These are phyloP conservation scores for Microstegium vimineum DNA, from an alignment of 176 grass and related monocot species.

Conservation along the genomic window DNA sequence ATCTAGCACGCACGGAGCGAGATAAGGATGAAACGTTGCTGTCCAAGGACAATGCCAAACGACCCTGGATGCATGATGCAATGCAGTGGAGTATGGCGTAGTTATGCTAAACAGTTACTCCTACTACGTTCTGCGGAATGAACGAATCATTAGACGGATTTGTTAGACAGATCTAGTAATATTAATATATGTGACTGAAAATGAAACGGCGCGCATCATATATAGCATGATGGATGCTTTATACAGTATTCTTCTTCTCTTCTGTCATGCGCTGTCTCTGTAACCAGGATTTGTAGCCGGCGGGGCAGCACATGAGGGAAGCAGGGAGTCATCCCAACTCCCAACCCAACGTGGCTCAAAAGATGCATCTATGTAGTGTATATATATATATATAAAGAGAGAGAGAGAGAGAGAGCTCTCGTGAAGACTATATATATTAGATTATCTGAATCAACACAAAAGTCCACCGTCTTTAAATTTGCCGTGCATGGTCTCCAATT, in stretches of 20 bases:
- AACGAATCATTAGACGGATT: neutral
- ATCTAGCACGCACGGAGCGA: too few relatives aligned
- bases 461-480: neutral
- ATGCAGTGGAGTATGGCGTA: neutral
- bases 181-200: neutral
- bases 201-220: too few relatives aligned
- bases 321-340: neutral
- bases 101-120: neutral
- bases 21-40: neutral
- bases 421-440: too few relatives aligned
- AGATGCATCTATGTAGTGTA: neutral
- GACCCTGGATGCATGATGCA: too few relatives aligned
- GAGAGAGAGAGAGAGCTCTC: too few relatives aligned
- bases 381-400: too few relatives aligned
- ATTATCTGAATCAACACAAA: neutral
- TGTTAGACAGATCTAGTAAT: neutral
- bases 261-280: conserved; percentile 15
- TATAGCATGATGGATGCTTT: neutral
- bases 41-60: neutral
- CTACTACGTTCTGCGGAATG: too few relatives aligned
- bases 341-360: conserved; percentile 19
- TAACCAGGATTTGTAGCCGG: neutral
- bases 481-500: neutral
- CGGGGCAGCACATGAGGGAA: too few relatives aligned
- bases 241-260: neutral